Evolutionary conservation across 202 grass and related monocot species (phyloP).

Genomic region (Cymbopogon flexuosus): DNA sequence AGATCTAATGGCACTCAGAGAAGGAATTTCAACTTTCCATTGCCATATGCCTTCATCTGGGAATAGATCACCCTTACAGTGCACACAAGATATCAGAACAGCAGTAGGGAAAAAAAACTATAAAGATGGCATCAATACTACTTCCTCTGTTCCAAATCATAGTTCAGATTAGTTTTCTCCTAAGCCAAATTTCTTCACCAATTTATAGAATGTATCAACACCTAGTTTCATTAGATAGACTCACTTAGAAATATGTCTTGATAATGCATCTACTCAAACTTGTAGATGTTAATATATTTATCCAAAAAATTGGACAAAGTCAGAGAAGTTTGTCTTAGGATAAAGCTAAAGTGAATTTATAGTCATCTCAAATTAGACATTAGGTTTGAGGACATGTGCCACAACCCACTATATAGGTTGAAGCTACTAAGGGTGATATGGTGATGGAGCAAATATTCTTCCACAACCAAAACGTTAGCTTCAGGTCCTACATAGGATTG

Average conservation of each 20-base stretch:
- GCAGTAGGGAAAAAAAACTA: background rate
- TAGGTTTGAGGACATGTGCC: background rate
- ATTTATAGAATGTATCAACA: background rate
- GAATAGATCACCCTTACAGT: conserved; percentile 78
- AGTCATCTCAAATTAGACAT: background rate
- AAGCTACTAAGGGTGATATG: background rate
- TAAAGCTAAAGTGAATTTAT: background rate
- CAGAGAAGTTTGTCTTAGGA: background rate
- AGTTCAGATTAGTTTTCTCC: background rate
- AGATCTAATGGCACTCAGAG: conserved; percentile 75
- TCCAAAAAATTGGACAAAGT: background rate
- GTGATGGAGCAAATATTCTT: background rate
- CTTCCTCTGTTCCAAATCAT: background rate
- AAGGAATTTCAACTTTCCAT: conserved; percentile 85
- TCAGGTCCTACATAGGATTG: background rate
- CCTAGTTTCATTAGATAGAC: background rate
- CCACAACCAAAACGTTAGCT: background rate
- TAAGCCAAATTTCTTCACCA: background rate
- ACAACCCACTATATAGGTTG: background rate
- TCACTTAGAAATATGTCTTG: background rate
- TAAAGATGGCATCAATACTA: background rate
- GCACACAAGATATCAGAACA: conserved; percentile 38
- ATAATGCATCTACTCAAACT: background rate
- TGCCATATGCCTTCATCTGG: conserved; percentile 88
- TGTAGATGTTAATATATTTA: background rate